A percentile compares a stretch with the other conserved stretches of the same genome.
Conservation (phyloP, 108 stramenopile genomes). For the Cyclotella baltica region DNA sequence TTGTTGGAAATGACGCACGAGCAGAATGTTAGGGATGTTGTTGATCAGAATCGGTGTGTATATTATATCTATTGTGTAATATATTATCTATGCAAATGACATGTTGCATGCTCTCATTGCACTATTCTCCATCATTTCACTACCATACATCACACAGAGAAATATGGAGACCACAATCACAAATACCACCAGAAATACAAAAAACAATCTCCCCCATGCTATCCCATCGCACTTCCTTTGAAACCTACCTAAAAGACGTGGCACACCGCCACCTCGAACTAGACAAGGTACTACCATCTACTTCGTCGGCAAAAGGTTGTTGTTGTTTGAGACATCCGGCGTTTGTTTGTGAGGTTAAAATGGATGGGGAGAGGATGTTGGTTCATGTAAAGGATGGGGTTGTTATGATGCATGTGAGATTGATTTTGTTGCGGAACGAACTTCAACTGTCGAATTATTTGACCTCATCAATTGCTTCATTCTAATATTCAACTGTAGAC, state of each 20-base stretch:
- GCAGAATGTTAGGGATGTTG: conserved; percentile 38
- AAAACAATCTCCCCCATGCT: conserved; percentile 81
- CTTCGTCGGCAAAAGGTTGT: conserved; percentile 37
- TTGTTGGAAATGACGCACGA: conserved; percentile 44
- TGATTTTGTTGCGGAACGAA: too few species aligned
- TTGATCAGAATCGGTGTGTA: conserved; percentile 47
- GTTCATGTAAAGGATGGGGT: conserved; percentile 67
- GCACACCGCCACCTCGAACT: conserved; percentile 54
- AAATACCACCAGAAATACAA: conserved; percentile 52
- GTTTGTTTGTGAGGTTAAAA: conserved; percentile 81
- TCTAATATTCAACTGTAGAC: conserved; percentile 23
- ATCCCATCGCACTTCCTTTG: conserved; percentile 65
- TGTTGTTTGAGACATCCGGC: conserved; percentile 78
- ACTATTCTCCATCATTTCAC: background rate
- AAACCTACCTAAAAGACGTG: conserved; percentile 60
- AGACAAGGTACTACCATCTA: conserved; percentile 31
- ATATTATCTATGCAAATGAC: too few species aligned
- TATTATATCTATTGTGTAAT: background rate
- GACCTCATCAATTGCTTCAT: background rate
- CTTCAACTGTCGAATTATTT: too few species aligned
- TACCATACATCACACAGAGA: conserved; percentile 15
- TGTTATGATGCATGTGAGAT: conserved; percentile 63
- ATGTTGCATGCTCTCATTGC: too few species aligned
- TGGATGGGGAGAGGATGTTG: conserved; percentile 87
- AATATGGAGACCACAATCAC: conserved; percentile 44